Conservation (phyloP, 2,329 filamentous ascomycete genomes). For the Fusarium coicis region DNA sequence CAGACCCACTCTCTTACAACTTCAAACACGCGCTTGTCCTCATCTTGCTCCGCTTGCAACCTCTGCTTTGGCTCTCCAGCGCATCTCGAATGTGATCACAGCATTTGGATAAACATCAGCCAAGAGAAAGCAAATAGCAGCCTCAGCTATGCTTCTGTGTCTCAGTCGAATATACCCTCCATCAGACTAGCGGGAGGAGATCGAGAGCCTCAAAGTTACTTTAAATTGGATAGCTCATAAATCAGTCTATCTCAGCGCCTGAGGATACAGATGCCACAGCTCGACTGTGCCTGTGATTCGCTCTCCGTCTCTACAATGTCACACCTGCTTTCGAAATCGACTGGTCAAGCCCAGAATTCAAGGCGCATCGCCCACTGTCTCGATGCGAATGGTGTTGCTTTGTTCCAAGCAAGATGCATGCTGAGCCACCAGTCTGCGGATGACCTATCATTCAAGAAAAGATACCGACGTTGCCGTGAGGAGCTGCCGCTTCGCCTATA, state of each 20-base stretch:
- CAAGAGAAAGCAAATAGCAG: conserved; percentile 15
- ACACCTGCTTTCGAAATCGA: conserved; percentile 13
- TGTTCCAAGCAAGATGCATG: conserved; percentile 26
- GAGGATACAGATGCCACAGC: conserved; percentile 11
- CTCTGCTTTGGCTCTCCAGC: conserved; percentile 22
- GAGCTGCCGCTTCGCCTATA: conserved; percentile 20
- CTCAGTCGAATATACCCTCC: conserved; percentile 35
- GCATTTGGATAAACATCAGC: conserved; percentile 12
- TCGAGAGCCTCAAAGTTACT: conserved; percentile 16
- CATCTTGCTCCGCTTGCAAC: conserved; percentile 25
- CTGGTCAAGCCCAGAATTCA: conserved; percentile 18
- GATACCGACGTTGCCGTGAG: conserved; percentile 1
- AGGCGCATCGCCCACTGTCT: conserved; percentile 16
- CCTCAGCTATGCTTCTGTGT: conserved; percentile 5
- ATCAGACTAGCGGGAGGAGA: conserved; percentile 11
- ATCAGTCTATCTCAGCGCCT: conserved; percentile 32
- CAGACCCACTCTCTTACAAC: conserved; percentile 36
- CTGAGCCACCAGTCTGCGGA: conserved; percentile 17
- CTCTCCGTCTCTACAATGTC: conserved; percentile 6
- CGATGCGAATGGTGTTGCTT: conserved; percentile 38
- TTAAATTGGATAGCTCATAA: conserved; percentile 17
- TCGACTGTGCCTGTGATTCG: conserved; percentile 24
- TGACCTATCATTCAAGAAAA: conserved; percentile 20
- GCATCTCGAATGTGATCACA: conserved; percentile 15
- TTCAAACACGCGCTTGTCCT: conserved; percentile 44